Evolutionary conservation across 2,329 filamentous ascomycete genomes (phyloP), one percentile per base, ranked within the genome.

Genomic region (Gremmenia infestans): DNA sequence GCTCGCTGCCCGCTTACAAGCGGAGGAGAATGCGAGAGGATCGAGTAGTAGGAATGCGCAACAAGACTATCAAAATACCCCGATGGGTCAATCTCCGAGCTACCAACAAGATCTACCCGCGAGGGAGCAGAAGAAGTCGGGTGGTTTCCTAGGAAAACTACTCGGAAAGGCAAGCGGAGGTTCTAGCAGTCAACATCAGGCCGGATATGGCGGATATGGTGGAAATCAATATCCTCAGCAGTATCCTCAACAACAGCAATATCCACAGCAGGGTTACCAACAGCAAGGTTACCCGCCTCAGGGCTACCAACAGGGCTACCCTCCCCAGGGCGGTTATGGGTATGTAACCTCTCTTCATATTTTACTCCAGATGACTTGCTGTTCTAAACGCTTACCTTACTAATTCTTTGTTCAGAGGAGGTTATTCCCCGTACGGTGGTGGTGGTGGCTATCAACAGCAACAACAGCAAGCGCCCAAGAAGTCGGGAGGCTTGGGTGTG

Each of bases 1-100:
- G 25, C 76, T 92, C 9, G 91, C 92, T 7, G 81, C 88, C 42
- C 82, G 85, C 67, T 76, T 96, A 43, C 92, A 96, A 71, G 88
- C 88, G 46, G 89, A 96, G 72, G 91, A 96, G 72, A 81, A 96
- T 61, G 82, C 83, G 5, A 81, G 83, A 46, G 79, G 78, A 11
- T 15, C 60, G 65, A 64, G 50, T 36, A 62, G 58, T 14, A 50
- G 57, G 9, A 60, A 52, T 40, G 58, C 61, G 11, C 58, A 60
- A 56, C 53, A 60, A 42, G 63, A 63, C 52, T 69, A 67, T 53
- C 55, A 55, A 25, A 64, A 61, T 45, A 64, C 68, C 57, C 50
- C 71, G 65, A 64, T 61, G 65, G 67, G 65, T 49, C 56, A 52
- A 37, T 54, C 50, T n/a, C 49, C 56, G 6, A 28, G 3, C 11